These are phyloP conservation scores for Aureobasidium sp. DNA, from an alignment of 2,329 filamentous ascomycete genomes.

Conservation along the genomic window DNA sequence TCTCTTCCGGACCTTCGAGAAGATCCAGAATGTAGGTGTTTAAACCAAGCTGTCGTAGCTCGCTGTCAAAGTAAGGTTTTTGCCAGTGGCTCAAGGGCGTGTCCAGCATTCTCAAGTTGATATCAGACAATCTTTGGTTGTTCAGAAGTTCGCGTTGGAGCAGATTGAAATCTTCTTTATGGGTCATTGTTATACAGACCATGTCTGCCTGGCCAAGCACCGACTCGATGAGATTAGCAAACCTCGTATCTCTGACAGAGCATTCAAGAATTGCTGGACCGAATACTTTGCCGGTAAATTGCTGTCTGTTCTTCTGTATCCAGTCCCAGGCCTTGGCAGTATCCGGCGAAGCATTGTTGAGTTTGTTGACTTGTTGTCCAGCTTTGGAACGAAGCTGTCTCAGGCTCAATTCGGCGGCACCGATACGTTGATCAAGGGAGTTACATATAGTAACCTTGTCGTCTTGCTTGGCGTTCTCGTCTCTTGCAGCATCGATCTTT, in stretches of 20 bases:
- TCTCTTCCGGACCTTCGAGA: constrained; percentile 70
- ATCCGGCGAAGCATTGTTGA: constrained; percentile 56
- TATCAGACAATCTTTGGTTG: constrained; percentile 58
- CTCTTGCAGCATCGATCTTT: constrained; percentile 37
- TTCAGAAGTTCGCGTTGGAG: constrained; percentile 60
- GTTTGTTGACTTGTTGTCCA: constrained; percentile 63
- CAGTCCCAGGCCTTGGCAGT: constrained; percentile 69
- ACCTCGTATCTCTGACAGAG: constrained; percentile 65
- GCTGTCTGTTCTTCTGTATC: constrained; percentile 63
- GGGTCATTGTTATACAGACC: constrained; percentile 67
- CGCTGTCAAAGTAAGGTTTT: constrained; percentile 47
- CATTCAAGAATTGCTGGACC: constrained; percentile 77
- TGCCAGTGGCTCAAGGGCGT: constrained; percentile 49
- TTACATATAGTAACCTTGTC: constrained; percentile 26
- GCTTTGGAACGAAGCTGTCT: constrained; percentile 62
- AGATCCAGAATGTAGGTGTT: constrained; percentile 76
- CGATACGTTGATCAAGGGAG: constrained; percentile 32
- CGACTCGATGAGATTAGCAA: constrained; percentile 55
- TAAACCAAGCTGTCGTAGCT: constrained; percentile 57
- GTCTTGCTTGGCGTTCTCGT: constrained; percentile 21
- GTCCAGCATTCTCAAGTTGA: constrained; percentile 62
- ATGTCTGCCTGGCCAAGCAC: constrained; percentile 49
- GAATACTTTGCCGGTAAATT: constrained; percentile 70
- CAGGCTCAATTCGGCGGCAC: constrained; percentile 44
- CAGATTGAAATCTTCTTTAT: constrained; percentile 63